phyloP scores from a whole-genome alignment of 2,329 filamentous ascomycete genomes.

The Colletotrichum sp. region DNA sequence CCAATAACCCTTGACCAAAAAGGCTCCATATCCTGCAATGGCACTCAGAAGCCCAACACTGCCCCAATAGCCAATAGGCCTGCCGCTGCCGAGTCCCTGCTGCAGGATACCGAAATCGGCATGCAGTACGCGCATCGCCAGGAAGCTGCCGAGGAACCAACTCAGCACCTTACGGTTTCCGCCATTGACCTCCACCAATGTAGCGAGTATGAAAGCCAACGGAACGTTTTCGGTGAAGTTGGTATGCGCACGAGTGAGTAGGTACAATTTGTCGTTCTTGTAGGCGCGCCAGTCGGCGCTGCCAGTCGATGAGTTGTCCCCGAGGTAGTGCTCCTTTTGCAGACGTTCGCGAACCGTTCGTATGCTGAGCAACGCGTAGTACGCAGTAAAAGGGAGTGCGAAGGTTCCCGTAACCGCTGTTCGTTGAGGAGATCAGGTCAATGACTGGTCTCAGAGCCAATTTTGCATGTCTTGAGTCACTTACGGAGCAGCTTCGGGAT shows the following conservation, averaged over 20 bases:
- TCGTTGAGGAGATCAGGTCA: neutral
- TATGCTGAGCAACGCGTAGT: constrained; percentile 12
- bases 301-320: neutral
- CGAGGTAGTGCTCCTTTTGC: neutral
- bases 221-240: constrained; percentile 8
- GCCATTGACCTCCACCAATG: neutral
- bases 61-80: neutral
- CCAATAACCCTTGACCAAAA: constrained; percentile 8
- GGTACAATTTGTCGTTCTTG: neutral
- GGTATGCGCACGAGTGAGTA: neutral
- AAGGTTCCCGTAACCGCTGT: constrained; percentile 4
- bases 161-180: neutral
- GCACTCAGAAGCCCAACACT: neutral
- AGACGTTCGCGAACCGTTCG: neutral
- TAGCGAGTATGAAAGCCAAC: neutral
- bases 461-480: neutral
- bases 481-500: constrained; percentile 8
- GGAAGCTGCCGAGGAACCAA: constrained; percentile 1
- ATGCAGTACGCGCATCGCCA: neutral
- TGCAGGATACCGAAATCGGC: constrained; percentile 1
- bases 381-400: constrained; percentile 7
- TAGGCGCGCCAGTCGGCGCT: neutral
- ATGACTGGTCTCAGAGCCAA: neutral
- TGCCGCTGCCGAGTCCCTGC: neutral
- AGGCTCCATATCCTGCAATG: neutral